Conservation (phyloP, 768 basidiomycete genomes). For the Paxillus rubicundulus region DNA sequence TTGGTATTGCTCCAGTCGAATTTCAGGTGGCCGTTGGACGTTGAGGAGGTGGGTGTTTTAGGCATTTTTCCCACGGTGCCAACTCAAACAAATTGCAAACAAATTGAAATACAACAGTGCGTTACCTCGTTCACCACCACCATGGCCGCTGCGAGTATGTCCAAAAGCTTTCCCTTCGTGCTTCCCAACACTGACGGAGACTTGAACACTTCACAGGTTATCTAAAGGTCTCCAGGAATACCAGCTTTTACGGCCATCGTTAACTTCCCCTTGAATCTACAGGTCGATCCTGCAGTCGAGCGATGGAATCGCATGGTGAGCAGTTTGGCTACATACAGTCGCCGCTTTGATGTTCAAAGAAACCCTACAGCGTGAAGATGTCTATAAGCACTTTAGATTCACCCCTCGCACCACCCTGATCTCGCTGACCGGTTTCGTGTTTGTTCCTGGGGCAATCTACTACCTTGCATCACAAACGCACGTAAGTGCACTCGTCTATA, state of each 20-base stretch:
- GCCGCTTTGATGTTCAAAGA: neutral
- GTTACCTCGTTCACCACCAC: conserved; percentile 24
- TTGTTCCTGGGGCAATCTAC: conserved; percentile 58
- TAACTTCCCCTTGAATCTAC: conserved; percentile 2
- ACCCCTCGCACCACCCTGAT: conserved; percentile 66
- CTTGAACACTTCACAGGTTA: conserved; percentile 40
- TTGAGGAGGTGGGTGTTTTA: too few species aligned
- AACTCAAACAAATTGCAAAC: too few species aligned
- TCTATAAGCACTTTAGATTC: conserved; percentile 82
- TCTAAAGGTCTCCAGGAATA: conserved; percentile 46
- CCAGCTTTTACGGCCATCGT: neutral
- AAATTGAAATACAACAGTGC: conserved; percentile 27
- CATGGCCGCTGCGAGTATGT: conserved; percentile 70
- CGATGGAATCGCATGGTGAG: conserved; percentile 60
- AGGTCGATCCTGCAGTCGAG: conserved; percentile 58
- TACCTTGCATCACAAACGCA: conserved; percentile 41
- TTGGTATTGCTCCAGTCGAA: too few species aligned
- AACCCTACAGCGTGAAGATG: conserved; percentile 66
- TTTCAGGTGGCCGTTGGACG: too few species aligned
- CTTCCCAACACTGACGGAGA: conserved; percentile 11
- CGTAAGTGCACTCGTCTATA: conserved; percentile 34
- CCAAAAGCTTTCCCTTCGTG: neutral
- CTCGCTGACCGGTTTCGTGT: conserved; percentile 56
- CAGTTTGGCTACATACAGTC: conserved; percentile 10
- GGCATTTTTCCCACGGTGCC: too few species aligned